phyloP scores from a whole-genome alignment of 106 monocot species.

The Apostasia shenzhenica region DNA sequence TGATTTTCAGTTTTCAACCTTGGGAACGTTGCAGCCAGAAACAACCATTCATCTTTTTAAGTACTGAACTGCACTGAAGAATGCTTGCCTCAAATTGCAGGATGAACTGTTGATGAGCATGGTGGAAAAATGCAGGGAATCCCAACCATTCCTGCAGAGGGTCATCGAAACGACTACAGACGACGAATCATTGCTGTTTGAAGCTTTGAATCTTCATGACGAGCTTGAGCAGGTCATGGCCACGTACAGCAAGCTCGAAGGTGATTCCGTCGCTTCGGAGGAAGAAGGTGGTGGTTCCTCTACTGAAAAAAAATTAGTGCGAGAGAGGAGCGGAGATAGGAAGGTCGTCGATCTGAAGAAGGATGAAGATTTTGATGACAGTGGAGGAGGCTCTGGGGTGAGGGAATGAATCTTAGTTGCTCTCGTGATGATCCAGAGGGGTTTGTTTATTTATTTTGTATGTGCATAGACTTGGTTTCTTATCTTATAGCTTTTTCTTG shows the following conservation, averaged over 20 bases:
- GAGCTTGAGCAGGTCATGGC: conserved; percentile 42
- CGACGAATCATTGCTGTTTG: conserved; percentile 55
- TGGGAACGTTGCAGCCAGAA: no score
- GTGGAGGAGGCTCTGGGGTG: not conserved
- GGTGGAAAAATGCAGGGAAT: conserved; percentile 52
- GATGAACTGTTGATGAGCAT: conserved; percentile 53
- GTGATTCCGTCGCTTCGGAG: conserved; percentile 3
- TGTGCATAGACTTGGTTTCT: no score
- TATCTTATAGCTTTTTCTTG: no score
- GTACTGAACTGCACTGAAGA: no score
- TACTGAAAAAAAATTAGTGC: not conserved
- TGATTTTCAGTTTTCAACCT: no score
- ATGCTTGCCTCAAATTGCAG: conserved; percentile 15
- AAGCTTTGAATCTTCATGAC: conserved; percentile 59
- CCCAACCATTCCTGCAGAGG: conserved; percentile 48
- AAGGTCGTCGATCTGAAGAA: not conserved
- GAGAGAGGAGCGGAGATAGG: not conserved
- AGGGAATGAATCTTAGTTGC: conserved; percentile 1
- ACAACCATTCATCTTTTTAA: no score
- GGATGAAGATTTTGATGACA: not conserved
- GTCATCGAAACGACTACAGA: conserved; percentile 50
- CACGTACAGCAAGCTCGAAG: conserved; percentile 29
- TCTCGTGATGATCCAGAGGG: not conserved
- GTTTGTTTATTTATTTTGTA: no score
- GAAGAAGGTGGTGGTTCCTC: not conserved